Evolutionary conservation across 441 rosid species (phyloP).

Genomic region (Eutrema salsugineum): DNA sequence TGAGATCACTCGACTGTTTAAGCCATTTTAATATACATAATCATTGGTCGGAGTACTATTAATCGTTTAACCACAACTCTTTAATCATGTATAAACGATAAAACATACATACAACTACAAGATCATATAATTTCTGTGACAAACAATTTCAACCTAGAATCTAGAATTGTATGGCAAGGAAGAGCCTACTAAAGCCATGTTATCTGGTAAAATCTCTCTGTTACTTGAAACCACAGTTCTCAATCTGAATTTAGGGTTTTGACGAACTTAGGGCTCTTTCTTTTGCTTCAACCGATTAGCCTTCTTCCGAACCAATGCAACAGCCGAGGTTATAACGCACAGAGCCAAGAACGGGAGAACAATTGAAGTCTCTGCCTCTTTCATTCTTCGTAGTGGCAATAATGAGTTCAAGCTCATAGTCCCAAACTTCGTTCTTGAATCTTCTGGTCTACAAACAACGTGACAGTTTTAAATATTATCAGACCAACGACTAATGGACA

Average conservation of each 20-base stretch:
- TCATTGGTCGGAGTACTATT: background rate
- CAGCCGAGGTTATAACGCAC: slow-evolving; percentile 22
- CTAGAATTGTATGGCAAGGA: background rate
- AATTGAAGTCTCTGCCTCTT: background rate
- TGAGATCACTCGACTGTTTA: background rate
- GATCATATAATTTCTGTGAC: background rate
- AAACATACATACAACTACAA: slow-evolving; percentile 19
- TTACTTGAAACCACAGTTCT: background rate
- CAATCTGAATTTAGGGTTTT: background rate
- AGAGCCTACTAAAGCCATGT: background rate
- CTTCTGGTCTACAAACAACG: slow-evolving; percentile 6
- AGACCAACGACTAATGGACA: background rate
- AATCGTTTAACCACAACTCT: background rate
- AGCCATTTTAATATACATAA: background rate
- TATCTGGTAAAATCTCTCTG: background rate
- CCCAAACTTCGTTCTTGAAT: slow-evolving; percentile 31
- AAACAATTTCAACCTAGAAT: background rate
- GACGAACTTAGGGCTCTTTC: background rate
- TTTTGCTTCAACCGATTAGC: slow-evolving; percentile 21
- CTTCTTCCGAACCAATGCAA: slow-evolving; percentile 25
- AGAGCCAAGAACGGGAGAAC: slow-evolving; percentile 21
- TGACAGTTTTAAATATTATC: background rate
- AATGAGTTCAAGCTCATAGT: slow-evolving; percentile 26
- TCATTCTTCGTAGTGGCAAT: slow-evolving; percentile 12
- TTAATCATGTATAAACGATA: background rate